Percentiles rank a stretch among this genome's conserved stretches.
Evolutionary conservation across 108 stramenopile genomes (phyloP).

Genomic region (Fragilaria crotonensis): DNA sequence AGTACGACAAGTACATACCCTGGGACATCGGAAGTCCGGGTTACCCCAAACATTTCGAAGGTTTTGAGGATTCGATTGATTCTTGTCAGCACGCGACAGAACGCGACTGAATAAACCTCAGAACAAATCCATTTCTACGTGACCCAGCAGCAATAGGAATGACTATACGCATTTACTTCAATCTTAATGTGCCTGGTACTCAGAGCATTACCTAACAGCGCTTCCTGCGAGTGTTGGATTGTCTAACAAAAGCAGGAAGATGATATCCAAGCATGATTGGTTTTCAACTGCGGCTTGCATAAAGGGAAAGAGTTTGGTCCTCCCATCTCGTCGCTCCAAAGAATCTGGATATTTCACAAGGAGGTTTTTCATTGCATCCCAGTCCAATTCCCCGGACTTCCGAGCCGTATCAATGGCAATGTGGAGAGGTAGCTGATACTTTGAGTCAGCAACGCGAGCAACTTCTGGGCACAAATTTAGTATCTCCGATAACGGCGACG

Average conservation of each 20-base stretch:
- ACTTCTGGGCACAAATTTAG: constrained; percentile 8
- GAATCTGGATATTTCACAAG: constrained; percentile 11
- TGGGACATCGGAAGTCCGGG: too few relatives aligned
- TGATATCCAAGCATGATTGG: constrained; percentile 3
- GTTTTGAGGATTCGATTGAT: too few relatives aligned
- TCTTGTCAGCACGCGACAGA: too few relatives aligned
- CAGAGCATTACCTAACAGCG: neutral
- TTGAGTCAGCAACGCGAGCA: constrained; percentile 4
- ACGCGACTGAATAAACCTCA: too few relatives aligned
- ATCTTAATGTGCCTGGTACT: too few relatives aligned
- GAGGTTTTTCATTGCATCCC: constrained; percentile 11
- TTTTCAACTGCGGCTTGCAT: constrained; percentile 12
- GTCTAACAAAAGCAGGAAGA: constrained; percentile 6
- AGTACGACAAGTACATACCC: too few relatives aligned
- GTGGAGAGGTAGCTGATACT: constrained; percentile 14
- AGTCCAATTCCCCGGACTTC: neutral
- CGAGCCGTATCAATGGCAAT: constrained; percentile 16
- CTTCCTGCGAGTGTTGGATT: constrained; percentile 7
- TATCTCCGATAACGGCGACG: constrained; percentile 7
- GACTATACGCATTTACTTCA: too few relatives aligned
- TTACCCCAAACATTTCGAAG: too few relatives aligned
- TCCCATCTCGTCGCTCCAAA: constrained; percentile 9
- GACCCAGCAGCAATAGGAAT: too few relatives aligned
- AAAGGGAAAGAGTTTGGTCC: constrained; percentile 19
- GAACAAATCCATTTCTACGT: too few relatives aligned